A percentile compares a stretch with the other conserved stretches of the same genome.
These are phyloP conservation scores for Pterocarpus macrocarpus DNA, from an alignment of 306 rosid species.

Conservation along the genomic window DNA sequence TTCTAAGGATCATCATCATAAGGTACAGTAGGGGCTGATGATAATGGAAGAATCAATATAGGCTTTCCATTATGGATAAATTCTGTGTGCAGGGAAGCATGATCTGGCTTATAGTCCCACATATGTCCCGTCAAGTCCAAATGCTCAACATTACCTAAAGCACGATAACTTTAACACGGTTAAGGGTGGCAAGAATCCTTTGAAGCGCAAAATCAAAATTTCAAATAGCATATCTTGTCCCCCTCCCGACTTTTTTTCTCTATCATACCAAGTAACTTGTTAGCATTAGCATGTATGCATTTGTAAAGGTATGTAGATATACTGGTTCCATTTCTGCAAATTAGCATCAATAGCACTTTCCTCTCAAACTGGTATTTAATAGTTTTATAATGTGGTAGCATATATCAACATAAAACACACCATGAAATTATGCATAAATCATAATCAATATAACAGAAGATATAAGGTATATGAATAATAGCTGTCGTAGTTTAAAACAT, in stretches of 20 bases:
- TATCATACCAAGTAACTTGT: background rate
- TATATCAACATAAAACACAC: background rate
- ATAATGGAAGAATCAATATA: slow-evolving; percentile 56
- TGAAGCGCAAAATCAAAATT: background rate
- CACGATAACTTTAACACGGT: slow-evolving; percentile 25
- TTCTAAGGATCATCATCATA: slow-evolving; percentile 81
- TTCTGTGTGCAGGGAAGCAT: slow-evolving; percentile 54
- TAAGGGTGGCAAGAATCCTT: slow-evolving; percentile 15
- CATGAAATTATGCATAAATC: background rate
- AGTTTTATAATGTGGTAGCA: background rate
- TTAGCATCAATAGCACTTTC: slow-evolving; percentile 13
- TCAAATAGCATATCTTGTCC: background rate
- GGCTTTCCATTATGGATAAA: slow-evolving; percentile 55
- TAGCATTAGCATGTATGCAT: background rate
- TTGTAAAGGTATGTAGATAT: background rate
- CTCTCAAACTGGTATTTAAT: slow-evolving; percentile 6
- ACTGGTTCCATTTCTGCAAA: background rate
- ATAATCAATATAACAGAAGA: background rate
- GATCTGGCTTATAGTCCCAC: slow-evolving; percentile 59
- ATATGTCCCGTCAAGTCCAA: slow-evolving; percentile 78
- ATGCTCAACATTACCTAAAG: slow-evolving; percentile 70
- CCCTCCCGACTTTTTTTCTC: background rate
- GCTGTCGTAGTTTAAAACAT: slow-evolving; percentile 34
- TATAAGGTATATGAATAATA: background rate
- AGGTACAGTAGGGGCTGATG: slow-evolving; percentile 51